Evolutionary conservation across 768 basidiomycete species (phyloP).

Genomic region (Lentinula sp.): DNA sequence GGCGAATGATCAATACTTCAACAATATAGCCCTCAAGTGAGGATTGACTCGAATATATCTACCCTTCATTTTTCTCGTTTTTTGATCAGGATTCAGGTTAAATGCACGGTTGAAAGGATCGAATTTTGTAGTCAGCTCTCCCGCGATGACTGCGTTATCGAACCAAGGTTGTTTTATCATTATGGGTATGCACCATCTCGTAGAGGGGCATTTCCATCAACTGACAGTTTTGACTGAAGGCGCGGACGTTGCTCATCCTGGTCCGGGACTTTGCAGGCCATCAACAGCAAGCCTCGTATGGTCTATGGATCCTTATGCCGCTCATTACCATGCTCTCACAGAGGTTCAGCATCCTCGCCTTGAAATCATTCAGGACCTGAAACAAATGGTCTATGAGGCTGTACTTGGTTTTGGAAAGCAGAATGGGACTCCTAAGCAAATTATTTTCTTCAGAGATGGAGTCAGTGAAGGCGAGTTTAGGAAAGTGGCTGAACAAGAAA

Average conservation of each 20-base stretch:
- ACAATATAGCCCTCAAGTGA: conserved; percentile 52
- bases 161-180: conserved; percentile 27
- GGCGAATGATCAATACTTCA: conserved; percentile 44
- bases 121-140: conserved; percentile 30
- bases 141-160: conserved; percentile 18
- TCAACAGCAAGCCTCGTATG: conserved; percentile 58
- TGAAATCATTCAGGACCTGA: conserved; percentile 41
- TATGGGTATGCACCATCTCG: conserved; percentile 22
- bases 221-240: conserved; percentile 23
- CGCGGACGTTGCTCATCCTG: conserved; percentile 61
- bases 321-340: conserved; percentile 37
- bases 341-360: conserved; percentile 38
- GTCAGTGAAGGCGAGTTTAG: conserved; percentile 37
- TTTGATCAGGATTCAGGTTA: conserved; percentile 26
- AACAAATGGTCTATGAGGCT: conserved; percentile 28
- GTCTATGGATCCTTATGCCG: conserved; percentile 39
- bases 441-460: conserved; percentile 40
- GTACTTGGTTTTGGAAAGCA: conserved; percentile 14
- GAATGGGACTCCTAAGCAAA: conserved; percentile 14
- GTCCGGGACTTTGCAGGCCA: conserved; percentile 43
- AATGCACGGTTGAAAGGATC: conserved; percentile 50
- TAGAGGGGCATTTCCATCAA: conserved; percentile 18
- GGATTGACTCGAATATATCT: conserved; percentile 1
- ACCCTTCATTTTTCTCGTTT: neutral
- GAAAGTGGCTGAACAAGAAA: conserved; percentile 33